phyloP scores from a whole-genome alignment of 257 asterid species.

The Solanum chiquidenum region DNA sequence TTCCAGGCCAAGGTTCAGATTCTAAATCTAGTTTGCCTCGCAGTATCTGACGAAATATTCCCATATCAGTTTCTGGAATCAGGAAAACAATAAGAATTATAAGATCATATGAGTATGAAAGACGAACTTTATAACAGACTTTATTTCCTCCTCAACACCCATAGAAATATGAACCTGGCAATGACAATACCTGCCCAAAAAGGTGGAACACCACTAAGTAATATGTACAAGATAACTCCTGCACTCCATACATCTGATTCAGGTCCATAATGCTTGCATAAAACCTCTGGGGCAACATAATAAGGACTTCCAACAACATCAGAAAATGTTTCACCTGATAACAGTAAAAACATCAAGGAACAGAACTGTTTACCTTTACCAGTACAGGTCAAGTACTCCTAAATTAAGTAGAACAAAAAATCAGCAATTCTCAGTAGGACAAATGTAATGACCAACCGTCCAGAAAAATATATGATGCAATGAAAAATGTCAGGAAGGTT shows the following conservation, averaged over 20 bases:
- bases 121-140: neutral
- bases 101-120: neutral
- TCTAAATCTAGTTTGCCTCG: conserved; percentile 67
- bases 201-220: conserved; percentile 94
- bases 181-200: conserved; percentile 72
- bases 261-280: conserved; percentile 83
- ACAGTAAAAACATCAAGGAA: neutral
- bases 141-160: neutral
- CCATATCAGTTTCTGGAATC: conserved; percentile 87
- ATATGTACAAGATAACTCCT: conserved; percentile 83
- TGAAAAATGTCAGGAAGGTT: neutral
- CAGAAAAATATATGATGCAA: neutral
- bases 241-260: conserved; percentile 98
- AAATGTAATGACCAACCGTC: neutral
- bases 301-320: conserved; percentile 97
- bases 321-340: conserved; percentile 60
- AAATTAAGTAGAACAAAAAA: neutral
- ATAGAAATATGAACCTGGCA: neutral
- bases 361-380: neutral
- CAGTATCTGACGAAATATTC: conserved; percentile 87
- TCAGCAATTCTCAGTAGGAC: neutral
- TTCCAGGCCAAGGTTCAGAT: conserved; percentile 91
- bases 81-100: conserved; percentile 7
- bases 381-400: neutral
- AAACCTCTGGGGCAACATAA: conserved; percentile 91